Evolutionary conservation across 2,329 filamentous ascomycete genomes (phyloP).

Genomic region (Clonostachys byssicola): DNA sequence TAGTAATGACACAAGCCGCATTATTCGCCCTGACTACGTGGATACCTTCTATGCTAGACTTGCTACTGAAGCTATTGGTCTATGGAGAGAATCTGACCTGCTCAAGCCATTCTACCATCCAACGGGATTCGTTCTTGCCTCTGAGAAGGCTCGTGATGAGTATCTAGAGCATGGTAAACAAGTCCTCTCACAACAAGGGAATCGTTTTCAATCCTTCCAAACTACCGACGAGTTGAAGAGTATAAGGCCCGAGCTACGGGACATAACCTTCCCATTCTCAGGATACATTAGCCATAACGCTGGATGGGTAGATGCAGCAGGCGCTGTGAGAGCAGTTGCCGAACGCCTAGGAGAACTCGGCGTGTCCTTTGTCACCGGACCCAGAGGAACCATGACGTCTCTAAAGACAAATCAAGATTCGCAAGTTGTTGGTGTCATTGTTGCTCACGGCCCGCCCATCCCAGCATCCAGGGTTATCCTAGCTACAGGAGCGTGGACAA

Average conservation of each 20-base stretch:
- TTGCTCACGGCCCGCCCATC: conserved; percentile 31
- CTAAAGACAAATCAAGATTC: conserved; percentile 8
- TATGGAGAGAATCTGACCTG: conserved; percentile 16
- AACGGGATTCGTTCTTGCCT: no score
- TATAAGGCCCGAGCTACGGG: no score
- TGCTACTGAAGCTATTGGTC: conserved; percentile 28
- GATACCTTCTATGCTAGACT: conserved; percentile 57
- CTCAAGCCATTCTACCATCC: conserved; percentile 20
- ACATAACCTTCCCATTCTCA: no score
- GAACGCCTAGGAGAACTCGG: no score
- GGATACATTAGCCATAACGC: conserved; percentile 19
- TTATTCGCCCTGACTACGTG: conserved; percentile 55
- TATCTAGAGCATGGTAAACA: no score
- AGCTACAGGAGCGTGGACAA: conserved; percentile 66
- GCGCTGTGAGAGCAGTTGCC: no score
- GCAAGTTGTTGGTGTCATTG: conserved; percentile 15
- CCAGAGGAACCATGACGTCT: conserved; percentile 16
- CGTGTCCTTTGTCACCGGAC: conserved; percentile 21
- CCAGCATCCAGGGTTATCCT: conserved; percentile 57
- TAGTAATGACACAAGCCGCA: conserved; percentile 33
- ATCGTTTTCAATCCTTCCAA: no score
- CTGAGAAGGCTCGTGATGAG: no score
- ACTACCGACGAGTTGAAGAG: no score
- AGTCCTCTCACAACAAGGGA: no score
- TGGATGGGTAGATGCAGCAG: conserved; percentile 24